Evolutionary conservation across 148 eudicot genomes (phyloP).

Genomic region (Rhododendron kiyosumense): DNA sequence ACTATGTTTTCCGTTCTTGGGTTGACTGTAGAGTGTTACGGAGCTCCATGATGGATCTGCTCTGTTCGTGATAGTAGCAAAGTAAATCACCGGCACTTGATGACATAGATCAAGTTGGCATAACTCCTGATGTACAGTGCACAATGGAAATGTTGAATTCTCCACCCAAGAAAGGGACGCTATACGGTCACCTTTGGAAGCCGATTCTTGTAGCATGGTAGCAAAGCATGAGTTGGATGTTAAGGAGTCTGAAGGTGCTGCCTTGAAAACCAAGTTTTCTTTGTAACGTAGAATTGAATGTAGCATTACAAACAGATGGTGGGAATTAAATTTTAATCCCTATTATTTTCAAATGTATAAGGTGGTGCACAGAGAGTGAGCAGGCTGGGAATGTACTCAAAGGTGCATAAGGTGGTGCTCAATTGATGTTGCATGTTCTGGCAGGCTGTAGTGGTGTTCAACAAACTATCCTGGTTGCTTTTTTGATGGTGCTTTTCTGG

Average conservation of each 20-base stretch:
- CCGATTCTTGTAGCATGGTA: too few species aligned
- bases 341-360: neutral
- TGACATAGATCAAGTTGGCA: constrained; percentile 86
- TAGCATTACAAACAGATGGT: neutral
- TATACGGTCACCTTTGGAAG: too few species aligned
- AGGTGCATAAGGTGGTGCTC: too few species aligned
- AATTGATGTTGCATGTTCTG: too few species aligned
- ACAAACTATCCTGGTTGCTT: too few species aligned
- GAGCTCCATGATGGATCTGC: constrained; percentile 91
- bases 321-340: neutral
- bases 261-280: constrained; percentile 32
- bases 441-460: too few species aligned
- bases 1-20: neutral
- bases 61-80: constrained; percentile 80
- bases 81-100: constrained; percentile 77
- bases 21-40: constrained; percentile 63
- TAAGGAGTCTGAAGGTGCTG: constrained; percentile 70
- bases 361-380: too few species aligned
- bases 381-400: too few species aligned
- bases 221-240: constrained; percentile 22
- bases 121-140: constrained; percentile 85
- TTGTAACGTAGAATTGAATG: neutral
- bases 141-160: constrained; percentile 62
- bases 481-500: too few species aligned
- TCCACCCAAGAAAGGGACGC: constrained; percentile 9